Percentiles rank a stretch among this genome's conserved stretches.
Conservation (phyloP, 352 stramenopile species). For the Pythium sukuiense region DNA sequence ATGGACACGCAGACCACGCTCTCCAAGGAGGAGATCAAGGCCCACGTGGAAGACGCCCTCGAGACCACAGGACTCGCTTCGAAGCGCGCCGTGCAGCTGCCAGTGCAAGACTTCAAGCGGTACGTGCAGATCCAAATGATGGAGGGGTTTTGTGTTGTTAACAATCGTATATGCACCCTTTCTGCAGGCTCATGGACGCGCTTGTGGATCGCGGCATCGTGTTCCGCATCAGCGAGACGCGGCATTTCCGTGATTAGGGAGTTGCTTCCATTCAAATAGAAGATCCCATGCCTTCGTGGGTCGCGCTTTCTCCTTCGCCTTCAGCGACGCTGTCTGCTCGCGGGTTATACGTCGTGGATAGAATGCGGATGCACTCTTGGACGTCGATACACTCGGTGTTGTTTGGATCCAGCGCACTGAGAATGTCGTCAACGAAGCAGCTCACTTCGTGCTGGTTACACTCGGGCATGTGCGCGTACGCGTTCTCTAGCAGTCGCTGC, state of each 20-base stretch:
- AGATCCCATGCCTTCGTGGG: neutral
- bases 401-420: constrained; percentile 64
- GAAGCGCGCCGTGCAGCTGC: constrained; percentile 67
- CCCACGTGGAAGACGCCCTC: constrained; percentile 50
- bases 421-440: constrained; percentile 69
- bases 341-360: constrained; percentile 49
- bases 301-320: constrained; percentile 5
- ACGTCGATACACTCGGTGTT: constrained; percentile 74
- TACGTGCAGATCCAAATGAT: constrained; percentile 15
- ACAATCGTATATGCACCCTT: neutral
- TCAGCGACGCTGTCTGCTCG: constrained; percentile 11
- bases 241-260: constrained; percentile 62
- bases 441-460: constrained; percentile 72
- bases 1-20: constrained; percentile 27
- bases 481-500: constrained; percentile 63
- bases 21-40: constrained; percentile 39
- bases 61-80: constrained; percentile 41
- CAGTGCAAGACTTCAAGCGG: constrained; percentile 55
- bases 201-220: constrained; percentile 44
- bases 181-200: constrained; percentile 45
- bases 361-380: constrained; percentile 66
- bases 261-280: neutral
- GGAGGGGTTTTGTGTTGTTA: neutral
- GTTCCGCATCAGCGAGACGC: constrained; percentile 57
- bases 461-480: constrained; percentile 60